Evolutionary conservation across 495 filamentous ascomycete species (phyloP), one percentile per base, ranked within the genome.

Genomic region (Letharia lupina): DNA sequence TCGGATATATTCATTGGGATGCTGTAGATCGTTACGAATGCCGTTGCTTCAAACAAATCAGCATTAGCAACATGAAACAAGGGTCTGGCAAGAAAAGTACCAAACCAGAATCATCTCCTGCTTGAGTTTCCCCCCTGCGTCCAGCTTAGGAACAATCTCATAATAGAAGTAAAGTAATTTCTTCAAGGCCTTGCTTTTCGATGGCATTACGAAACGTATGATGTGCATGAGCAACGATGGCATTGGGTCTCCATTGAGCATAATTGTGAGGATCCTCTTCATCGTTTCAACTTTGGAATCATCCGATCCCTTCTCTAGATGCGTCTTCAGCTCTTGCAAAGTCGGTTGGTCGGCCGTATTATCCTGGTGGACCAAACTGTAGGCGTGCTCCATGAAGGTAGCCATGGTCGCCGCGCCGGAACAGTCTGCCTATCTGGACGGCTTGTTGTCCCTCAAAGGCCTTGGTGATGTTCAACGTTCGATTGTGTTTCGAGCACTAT

Each of bases 101-200:
- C 95, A 98, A 70, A 99, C 95, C 73, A 99, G 82, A 76, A 99
- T 98, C 89, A 96, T 96, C 83, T 99, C 95, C 77, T 98, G 94
- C 83, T 96, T 96, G 63, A 98, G 79, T 82, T 97, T 98, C 72
- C 95, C 95, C 68, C 79, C 86, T 35, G 87, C 80, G 76, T 98
- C 95, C 52, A 87, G 87, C 76, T 99, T 99, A 37, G 95, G 95
- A 76, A 94, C 98, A 72, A 98, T 93, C 78, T 99, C 95, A 77
- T 97, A 96, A 80, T 97, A 99, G 77, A 98, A 93, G 78, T 99
- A 99, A 20, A 99, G 84, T 52, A 99, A 80, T 79, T 98, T 98
- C 84, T 99, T 99, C 71, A 99, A 80, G n/a, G 86, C 80, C 77
- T 98, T 98, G 78, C 87, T 91, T 80, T 90, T 96, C 65, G 91